Evolutionary conservation across 2,329 filamentous ascomycete genomes (phyloP).

Genomic region (Fusarium poae): DNA sequence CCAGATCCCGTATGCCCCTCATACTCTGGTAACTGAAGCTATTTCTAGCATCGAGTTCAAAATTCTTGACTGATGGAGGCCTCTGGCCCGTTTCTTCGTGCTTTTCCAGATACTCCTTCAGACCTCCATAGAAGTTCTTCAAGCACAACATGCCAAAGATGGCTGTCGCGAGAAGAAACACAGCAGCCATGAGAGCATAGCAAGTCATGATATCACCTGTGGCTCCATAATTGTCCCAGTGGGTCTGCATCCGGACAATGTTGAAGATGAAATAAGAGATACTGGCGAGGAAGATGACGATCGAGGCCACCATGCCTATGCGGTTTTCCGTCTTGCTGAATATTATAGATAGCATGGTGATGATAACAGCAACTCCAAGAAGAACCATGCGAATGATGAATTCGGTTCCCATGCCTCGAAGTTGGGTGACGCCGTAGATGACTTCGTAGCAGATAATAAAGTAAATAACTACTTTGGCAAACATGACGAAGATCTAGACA

Average conservation of each 20-base stretch:
- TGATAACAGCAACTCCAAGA: not conserved
- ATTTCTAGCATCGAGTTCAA: not conserved
- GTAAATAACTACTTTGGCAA: slow-evolving; percentile 12
- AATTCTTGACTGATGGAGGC: slow-evolving; percentile 5
- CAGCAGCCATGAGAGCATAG: not conserved
- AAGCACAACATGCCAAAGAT: slow-evolving; percentile 10
- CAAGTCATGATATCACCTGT: not conserved
- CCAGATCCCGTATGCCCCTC: not conserved
- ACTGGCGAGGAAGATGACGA: not conserved
- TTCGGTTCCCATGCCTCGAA: not conserved
- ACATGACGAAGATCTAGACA: slow-evolving; percentile 8
- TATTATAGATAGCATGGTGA: not conserved
- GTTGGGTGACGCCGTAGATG: not conserved
- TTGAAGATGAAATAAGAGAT: not conserved
- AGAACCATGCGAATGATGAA: slow-evolving; percentile 3
- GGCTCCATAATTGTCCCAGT: accelerated
- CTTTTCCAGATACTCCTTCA: slow-evolving; percentile 10
- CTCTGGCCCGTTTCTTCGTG: slow-evolving; percentile 2
- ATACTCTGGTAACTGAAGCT: slow-evolving; percentile 11
- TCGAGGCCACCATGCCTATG: not conserved
- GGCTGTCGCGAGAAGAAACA: not conserved
- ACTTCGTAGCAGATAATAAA: slow-evolving; percentile 11
- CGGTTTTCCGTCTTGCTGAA: slow-evolving; percentile 13
- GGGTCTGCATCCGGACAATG: not conserved
- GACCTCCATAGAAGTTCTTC: not conserved